A percentile compares a stretch with the other conserved stretches of the same genome.
phyloP scores from a whole-genome alignment of 2,329 filamentous ascomycete species.

The Colletotrichum tropicicola region DNA sequence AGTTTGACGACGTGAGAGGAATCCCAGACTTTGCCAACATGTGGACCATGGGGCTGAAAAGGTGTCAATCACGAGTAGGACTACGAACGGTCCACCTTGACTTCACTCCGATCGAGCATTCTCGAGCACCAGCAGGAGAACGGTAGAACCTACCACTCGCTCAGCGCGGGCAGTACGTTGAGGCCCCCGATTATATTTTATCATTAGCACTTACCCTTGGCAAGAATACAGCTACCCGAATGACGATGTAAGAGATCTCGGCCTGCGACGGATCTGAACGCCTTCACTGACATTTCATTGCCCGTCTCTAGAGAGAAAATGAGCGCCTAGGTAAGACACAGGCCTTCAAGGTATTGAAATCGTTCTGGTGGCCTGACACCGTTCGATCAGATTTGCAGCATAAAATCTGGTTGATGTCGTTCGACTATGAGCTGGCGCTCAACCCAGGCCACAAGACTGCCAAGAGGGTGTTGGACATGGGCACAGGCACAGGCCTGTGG shows the following conservation, averaged over 20 bases:
- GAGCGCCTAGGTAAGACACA: slow-evolving; percentile 35
- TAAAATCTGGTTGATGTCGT: slow-evolving; percentile 41
- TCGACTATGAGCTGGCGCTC: slow-evolving; percentile 39
- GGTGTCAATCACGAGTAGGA: too few species aligned
- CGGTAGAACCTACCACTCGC: slow-evolving; percentile 48
- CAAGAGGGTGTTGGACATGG: slow-evolving; percentile 50
- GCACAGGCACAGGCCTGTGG: slow-evolving; percentile 57
- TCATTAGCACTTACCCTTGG: background rate
- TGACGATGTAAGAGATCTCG: slow-evolving; percentile 36
- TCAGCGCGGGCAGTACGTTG: slow-evolving; percentile 16
- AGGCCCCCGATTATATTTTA: too few species aligned
- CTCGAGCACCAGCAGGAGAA: slow-evolving; percentile 46
- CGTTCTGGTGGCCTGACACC: too few species aligned
- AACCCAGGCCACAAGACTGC: slow-evolving; percentile 36
- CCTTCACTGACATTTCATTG: too few species aligned
- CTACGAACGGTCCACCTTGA: too few species aligned
- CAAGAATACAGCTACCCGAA: slow-evolving; percentile 37
- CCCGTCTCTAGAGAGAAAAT: slow-evolving; percentile 35
- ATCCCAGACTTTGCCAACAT: too few species aligned
- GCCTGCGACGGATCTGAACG: too few species aligned
- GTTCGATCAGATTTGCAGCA: slow-evolving; percentile 44
- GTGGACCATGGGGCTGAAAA: too few species aligned
- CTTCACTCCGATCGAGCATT: slow-evolving; percentile 41
- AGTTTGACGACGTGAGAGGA: too few species aligned
- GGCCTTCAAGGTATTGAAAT: too few species aligned